Evolutionary conservation across 208 protist species (phyloP), one percentile per base, ranked within the genome.

Genomic region (Blechomonas ayalai): DNA sequence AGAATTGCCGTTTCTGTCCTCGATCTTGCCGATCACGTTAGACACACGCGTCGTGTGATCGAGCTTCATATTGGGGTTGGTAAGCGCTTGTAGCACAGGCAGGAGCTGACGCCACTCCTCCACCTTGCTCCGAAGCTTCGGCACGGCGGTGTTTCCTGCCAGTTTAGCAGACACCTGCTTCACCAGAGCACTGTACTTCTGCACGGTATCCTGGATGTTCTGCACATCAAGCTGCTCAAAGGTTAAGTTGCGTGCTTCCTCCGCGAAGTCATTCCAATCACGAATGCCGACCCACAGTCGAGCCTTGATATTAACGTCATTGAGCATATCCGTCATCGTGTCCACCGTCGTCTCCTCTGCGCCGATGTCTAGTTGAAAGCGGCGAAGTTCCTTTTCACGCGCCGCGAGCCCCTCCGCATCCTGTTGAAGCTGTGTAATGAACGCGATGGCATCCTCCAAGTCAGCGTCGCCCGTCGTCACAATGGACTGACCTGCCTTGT

Each of bases 51-150:
- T 29, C 51, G 71, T 46, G 69, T 97, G 80, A 44, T 95, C 78
- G 12, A 65, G 34, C 69, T 95, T 93, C 28, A 98, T 66, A 28
- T 92, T 86, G 1, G 80, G 73, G 60, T 98, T 98, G 9, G 79
- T 89, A 20, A 98, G 73, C 13, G 92, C 90, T 42, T 67, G 61
- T 29, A 98, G 67, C n/a, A 96, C 71, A 4, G 95, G 97, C 50
- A 95, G 59, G 26, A 93, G 68, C 49, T 87, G 56, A 22, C 92
- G 93, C 82, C 95, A 98, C 42, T 93, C 78, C 43, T 98, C 95
- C 6, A 98, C 88, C 33, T 67, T 78, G 31, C 61, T 69, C 45
- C 77, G 78, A 33, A 98, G 72, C 47, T 67, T 65, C 4, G 74
- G 70, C 32, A 94, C 84, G 9, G 91, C 90, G 16, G 73, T 69